A percentile compares a stretch with the other conserved stretches of the same genome.
Conservation (phyloP, 1,284 basidiomycete species). For the Sporisorium graminicola region DNA sequence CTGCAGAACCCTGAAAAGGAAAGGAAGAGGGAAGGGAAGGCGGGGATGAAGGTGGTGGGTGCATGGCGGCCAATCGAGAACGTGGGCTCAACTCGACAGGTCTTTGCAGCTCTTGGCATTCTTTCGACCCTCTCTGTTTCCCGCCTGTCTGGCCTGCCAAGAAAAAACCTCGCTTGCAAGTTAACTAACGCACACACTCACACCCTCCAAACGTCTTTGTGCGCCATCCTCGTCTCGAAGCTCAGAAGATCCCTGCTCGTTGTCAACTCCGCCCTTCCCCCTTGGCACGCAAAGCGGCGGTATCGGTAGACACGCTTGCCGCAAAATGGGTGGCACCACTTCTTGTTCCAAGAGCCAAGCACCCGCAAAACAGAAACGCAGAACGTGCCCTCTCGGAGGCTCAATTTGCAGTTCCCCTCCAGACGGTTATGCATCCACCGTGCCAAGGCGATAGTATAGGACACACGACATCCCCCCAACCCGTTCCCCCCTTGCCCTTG, state of each 20-base stretch:
- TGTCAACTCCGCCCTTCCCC: neutral
- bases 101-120: conserved; percentile 29
- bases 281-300: conserved; percentile 20
- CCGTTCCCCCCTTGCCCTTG: neutral
- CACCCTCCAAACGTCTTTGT: neutral
- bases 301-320: conserved; percentile 17
- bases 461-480: conserved; percentile 17
- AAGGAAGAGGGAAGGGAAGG: too few species aligned
- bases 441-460: neutral
- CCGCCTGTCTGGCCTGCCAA: conserved; percentile 2
- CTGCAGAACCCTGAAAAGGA: too few species aligned
- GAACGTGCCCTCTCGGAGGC: conserved; percentile 21
- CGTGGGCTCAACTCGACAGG: conserved; percentile 33
- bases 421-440: neutral
- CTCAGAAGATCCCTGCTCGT: neutral
- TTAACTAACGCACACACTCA: neutral
- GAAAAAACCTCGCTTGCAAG: neutral
- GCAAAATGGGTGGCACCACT: neutral
- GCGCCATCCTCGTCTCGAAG: neutral
- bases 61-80: conserved; percentile 5
- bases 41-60: too few species aligned
- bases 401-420: conserved; percentile 18
- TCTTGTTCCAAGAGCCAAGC: neutral
- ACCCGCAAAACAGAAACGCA: neutral
- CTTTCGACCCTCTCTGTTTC: neutral